A percentile compares a stretch with the other conserved stretches of the same genome.
Conservation (phyloP, 1,139 yeast genomes). For the Eremothecium gossypii region DNA sequence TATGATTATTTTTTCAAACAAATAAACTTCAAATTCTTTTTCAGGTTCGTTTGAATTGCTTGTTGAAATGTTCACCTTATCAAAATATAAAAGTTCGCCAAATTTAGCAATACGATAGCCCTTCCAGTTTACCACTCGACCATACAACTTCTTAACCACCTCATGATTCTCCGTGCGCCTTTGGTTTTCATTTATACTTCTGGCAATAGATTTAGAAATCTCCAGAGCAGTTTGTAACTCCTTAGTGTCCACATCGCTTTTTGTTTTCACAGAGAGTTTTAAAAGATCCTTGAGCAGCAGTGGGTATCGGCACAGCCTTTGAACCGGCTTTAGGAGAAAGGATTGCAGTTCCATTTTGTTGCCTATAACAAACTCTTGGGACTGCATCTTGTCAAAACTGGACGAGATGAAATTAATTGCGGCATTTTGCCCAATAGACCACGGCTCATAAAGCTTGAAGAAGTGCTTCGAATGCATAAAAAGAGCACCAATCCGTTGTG, state of each 20-base stretch:
- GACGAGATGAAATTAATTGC: slow-evolving; percentile 74
- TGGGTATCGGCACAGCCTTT: slow-evolving; percentile 90
- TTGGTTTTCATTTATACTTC: slow-evolving; percentile 86
- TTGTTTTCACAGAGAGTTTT: slow-evolving; percentile 39
- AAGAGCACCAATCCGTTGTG: slow-evolving; percentile 81
- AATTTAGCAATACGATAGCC: slow-evolving; percentile 79
- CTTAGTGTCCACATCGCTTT: slow-evolving; percentile 41
- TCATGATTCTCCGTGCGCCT: slow-evolving; percentile 83
- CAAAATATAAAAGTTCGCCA: slow-evolving; percentile 78
- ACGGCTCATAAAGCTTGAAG: slow-evolving; percentile 83
- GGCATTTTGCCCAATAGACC: slow-evolving; percentile 75
- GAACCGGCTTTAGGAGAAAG: slow-evolving; percentile 86
- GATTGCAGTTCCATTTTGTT: slow-evolving; percentile 88
- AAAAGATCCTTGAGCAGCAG: slow-evolving; percentile 65
- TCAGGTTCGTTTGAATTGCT: slow-evolving; percentile 50
- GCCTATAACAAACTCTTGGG: slow-evolving; percentile 44
- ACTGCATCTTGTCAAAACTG: slow-evolving; percentile 29
- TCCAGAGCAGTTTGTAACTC: slow-evolving; percentile 65
- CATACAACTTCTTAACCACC: slow-evolving; percentile 56
- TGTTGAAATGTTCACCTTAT: slow-evolving; percentile 58
- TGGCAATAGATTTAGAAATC: slow-evolving; percentile 67
- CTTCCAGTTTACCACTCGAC: slow-evolving; percentile 82
- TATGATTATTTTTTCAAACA: slow-evolving; percentile 79
- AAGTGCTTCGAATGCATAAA: slow-evolving; percentile 79
- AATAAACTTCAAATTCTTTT: slow-evolving; percentile 79